Evolutionary conservation across 2,329 filamentous ascomycete species (phyloP), one percentile per base, ranked within the genome.

Genomic region (Cladosporium sp.): DNA sequence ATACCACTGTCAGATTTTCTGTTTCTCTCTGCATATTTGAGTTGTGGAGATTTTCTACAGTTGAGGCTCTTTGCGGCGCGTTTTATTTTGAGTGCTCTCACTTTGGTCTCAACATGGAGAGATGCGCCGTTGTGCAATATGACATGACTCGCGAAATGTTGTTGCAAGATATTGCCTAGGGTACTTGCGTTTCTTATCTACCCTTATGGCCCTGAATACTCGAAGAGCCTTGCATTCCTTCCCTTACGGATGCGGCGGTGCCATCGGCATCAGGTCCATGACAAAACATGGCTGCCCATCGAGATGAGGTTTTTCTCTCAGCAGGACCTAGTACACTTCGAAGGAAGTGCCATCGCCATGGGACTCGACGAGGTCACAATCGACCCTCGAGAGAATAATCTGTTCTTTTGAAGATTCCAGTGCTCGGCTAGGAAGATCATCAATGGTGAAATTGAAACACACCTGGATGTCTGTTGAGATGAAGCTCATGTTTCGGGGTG

Each of bases 1-100:
- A 55, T 55, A 55, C 52, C 52, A 55, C 52, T n/a, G 18, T 55
- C 28, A 55, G 52, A 15, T 52, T 26, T 34, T 55, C 11, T 36
- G 34, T 36, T 21, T 55, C n/a, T 47, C 41, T 47, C 41, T 47
- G n/a, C n/a, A 1, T 21, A 11, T 21, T 18, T 11, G 41, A 47
- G n/a, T 21, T 47, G 8, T 2, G 11, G 18, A 47, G 12, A 4
- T 5, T 0, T 47, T 47, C n/a, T 12, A 21, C 14, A 4, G 7
- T 21, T 12, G n/a, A 21, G 3, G 10, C n/a, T 47, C n/a, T 47
- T n/a, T 8, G 18, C 18, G 10, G 4, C 8, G n/a, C 18, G 5
- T 44, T 8, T 18, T 44, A 10, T 3, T n/a, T 3, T 15, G 38
- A 15, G 0, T 15, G n/a, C n/a, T 21, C 41, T 21, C 8, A 21